phyloP scores from a whole-genome alignment of 371 early-diverging fungal species.

The Mycotypha africana region DNA sequence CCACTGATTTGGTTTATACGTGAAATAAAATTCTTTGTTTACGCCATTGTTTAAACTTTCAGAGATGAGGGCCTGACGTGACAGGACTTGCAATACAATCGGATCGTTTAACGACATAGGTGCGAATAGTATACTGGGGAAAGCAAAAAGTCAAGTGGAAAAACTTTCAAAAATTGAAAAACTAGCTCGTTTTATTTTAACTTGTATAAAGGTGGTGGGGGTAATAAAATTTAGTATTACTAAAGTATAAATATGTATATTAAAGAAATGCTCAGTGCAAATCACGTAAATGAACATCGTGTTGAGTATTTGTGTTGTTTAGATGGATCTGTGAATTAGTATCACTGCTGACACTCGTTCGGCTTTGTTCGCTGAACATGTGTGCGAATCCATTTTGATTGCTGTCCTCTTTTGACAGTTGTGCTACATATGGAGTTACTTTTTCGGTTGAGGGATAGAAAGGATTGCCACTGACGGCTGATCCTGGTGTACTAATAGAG shows the following conservation, averaged over 20 bases:
- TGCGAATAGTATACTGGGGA: too few species aligned
- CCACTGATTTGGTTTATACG: too few species aligned
- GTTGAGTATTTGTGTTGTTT: constrained; percentile 8
- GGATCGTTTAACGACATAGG: too few species aligned
- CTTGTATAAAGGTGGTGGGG: too few species aligned
- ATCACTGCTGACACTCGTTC: constrained; percentile 30
- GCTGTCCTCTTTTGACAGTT: not conserved
- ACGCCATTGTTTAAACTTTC: too few species aligned
- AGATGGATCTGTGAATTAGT: constrained; percentile 24
- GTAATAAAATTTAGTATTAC: not conserved
- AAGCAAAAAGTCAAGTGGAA: too few species aligned
- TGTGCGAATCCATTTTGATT: constrained; percentile 35
- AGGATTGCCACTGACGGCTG: constrained; percentile 5
- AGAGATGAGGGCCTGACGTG: too few species aligned
- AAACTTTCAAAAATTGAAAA: too few species aligned
- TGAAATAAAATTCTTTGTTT: too few species aligned
- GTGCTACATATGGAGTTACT: constrained; percentile 7
- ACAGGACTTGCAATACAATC: too few species aligned
- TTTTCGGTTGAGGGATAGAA: constrained; percentile 16
- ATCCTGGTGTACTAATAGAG: too few species aligned
- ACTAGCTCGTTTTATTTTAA: too few species aligned
- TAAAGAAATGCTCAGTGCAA: constrained; percentile 17
- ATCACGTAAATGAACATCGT: constrained; percentile 25
- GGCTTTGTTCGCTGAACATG: constrained; percentile 40
- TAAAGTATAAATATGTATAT: not conserved